Evolutionary conservation across 768 basidiomycete genomes (phyloP), one percentile per base, ranked within the genome.

Genomic region (Leccinum arenicola): DNA sequence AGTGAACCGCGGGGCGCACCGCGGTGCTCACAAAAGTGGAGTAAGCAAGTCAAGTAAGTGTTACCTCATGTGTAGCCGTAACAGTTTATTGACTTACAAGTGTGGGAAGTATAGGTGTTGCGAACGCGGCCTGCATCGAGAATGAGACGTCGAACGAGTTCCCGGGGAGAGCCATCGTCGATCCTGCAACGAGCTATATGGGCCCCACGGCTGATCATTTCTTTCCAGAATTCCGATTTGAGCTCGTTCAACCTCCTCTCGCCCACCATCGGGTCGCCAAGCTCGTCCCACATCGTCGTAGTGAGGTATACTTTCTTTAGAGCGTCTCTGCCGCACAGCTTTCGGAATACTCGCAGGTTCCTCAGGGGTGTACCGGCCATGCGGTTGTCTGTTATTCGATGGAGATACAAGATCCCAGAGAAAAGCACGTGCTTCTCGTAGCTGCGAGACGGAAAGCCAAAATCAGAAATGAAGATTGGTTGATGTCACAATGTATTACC

Each of bases 361-460:
- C 64, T 74, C 23, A 69, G 54, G 0, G 74, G 66, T 1, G 72
- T 64, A 17, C 72, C 76, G 0, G 67, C 66, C 70, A 78, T 71
- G 3, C 76, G 70, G 54, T 73, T 73, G 52, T 77, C 76, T 6
- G 75, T 67, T 45, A 79, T 79, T 12, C 74, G 70, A 61, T 79
- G 77, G n/a, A 78, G 57, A 57, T 77, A 78, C n/a, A 79, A 19
- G 21, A 79, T 69, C 3, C 72, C 75, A 11, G 72, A 64, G 1
- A 78, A 66, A 23, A 58, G 50, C 6, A 56, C 60, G 2, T 50
- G 4, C 12, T 51, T 36, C 3, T 45, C 50, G 19, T 64, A 61
- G 10, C 64, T 68, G 40, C 19, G 8, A 6, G 23, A 14, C 11
- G 14, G 21, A 38, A 3, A 33, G 25, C 14, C 19, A n/a, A 10